These are phyloP conservation scores for Stephanocyclus meneghinianus DNA, from an alignment of 352 stramenopile genomes.

Conservation along the genomic window DNA sequence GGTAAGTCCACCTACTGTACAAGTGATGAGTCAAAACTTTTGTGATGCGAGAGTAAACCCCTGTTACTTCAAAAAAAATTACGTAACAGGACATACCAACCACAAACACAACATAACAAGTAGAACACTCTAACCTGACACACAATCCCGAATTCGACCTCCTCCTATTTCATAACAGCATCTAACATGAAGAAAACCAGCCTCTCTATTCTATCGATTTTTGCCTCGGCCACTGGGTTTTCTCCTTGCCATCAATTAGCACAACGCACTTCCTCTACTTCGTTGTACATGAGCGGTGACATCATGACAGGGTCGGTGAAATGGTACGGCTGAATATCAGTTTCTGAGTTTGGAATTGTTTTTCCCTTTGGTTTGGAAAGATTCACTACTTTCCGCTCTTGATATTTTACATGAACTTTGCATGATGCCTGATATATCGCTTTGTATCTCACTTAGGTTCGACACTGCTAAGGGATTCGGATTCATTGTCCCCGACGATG, in stretches of 20 bases:
- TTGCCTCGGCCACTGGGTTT: conserved; percentile 37
- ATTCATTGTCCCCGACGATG: conserved; percentile 80
- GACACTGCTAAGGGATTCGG: conserved; percentile 80
- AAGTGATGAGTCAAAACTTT: no score
- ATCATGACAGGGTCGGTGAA: conserved; percentile 50
- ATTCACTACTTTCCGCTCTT: not conserved
- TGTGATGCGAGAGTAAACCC: no score
- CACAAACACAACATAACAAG: not conserved
- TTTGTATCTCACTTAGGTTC: conserved; percentile 56
- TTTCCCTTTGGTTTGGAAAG: not conserved
- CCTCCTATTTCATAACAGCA: not conserved
- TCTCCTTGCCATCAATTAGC: conserved; percentile 12
- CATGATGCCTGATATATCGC: not conserved
- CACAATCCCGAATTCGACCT: not conserved
- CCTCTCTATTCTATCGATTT: conserved; percentile 38
- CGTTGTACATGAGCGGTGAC: conserved; percentile 43
- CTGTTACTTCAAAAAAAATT: no score
- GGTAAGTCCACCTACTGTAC: no score
- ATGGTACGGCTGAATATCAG: conserved; percentile 33
- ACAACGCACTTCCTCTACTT: conserved; percentile 10
- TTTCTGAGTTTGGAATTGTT: not conserved
- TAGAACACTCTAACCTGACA: no score
- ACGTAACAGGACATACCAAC: not conserved
- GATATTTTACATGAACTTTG: not conserved
- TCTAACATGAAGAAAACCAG: conserved; percentile 33